Conservation (phyloP, 1,284 basidiomycete genomes). For the Thelephora terrestris region DNA sequence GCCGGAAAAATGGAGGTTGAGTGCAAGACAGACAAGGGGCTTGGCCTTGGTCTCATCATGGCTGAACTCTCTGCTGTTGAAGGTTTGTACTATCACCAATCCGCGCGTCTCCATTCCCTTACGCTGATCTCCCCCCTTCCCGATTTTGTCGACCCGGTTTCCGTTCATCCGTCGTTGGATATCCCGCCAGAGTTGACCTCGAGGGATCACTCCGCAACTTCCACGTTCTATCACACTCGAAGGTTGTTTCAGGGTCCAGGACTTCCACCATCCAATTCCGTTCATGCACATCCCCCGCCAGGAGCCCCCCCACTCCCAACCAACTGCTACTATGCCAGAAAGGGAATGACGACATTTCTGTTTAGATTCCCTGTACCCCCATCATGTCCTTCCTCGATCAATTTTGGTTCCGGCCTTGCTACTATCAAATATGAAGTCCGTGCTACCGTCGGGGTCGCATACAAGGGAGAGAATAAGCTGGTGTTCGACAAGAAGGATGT, state of each 20-base stretch:
- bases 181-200: constrained; percentile 50
- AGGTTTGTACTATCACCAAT: constrained; percentile 34
- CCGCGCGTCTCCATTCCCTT: background rate
- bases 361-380: constrained; percentile 59
- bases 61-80: constrained; percentile 65
- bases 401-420: constrained; percentile 57
- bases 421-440: constrained; percentile 58
- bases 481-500: constrained; percentile 53
- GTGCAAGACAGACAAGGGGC: constrained; percentile 58
- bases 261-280: constrained; percentile 72
- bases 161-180: constrained; percentile 2
- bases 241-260: constrained; percentile 68
- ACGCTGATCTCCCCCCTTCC: background rate
- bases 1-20: constrained; percentile 71
- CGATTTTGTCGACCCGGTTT: constrained; percentile 2
- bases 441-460: constrained; percentile 57
- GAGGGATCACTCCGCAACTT: constrained; percentile 66
- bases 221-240: constrained; percentile 57
- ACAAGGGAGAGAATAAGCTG: constrained; percentile 59
- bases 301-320: constrained; percentile 49
- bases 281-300: constrained; percentile 43
- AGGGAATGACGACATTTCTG: constrained; percentile 62
- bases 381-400: constrained; percentile 56
- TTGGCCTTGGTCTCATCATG: constrained; percentile 64
- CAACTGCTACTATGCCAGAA: constrained; percentile 55